Evolutionary conservation across 2,329 filamentous ascomycete species (phyloP).

Genomic region (Ilyonectria mors-panacis): DNA sequence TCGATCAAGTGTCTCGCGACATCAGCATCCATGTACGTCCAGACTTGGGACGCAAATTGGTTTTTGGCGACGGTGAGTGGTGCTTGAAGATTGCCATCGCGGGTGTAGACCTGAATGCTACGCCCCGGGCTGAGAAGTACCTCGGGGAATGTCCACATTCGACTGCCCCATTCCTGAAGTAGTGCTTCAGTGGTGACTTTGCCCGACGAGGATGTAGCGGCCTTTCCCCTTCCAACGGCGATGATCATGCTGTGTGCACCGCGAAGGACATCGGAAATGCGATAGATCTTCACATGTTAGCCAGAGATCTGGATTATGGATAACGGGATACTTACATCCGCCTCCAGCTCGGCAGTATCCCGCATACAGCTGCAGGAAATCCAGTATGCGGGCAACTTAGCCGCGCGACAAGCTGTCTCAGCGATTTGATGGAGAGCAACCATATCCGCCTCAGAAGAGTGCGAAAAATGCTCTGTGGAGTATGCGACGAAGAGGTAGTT

Average conservation of each 20-base stretch:
- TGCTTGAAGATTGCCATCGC: constrained; percentile 40
- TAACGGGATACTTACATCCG: constrained; percentile 36
- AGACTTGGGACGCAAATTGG: constrained; percentile 51
- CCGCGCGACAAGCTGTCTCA: constrained; percentile 45
- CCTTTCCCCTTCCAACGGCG: constrained; percentile 42
- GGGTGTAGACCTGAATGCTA: constrained; percentile 44
- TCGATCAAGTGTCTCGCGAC: constrained; percentile 52
- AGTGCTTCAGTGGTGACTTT: constrained; percentile 42
- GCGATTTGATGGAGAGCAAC: constrained; percentile 46
- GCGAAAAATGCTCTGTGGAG: constrained; percentile 46
- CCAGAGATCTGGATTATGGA: background rate
- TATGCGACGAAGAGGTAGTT: constrained; percentile 47
- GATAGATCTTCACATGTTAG: constrained; percentile 41
- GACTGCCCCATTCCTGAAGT: constrained; percentile 47
- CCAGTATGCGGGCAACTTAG: constrained; percentile 47
- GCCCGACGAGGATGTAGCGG: constrained; percentile 16
- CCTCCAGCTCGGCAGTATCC: constrained; percentile 43
- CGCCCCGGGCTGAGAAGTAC: constrained; percentile 46
- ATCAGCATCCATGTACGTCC: constrained; percentile 48
- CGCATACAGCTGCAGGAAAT: constrained; percentile 48
- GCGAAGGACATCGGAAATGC: constrained; percentile 48
- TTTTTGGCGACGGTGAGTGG: constrained; percentile 49
- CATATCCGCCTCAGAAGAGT: constrained; percentile 43
- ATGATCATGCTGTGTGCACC: constrained; percentile 45
- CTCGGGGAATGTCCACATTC: constrained; percentile 49